These are phyloP conservation scores for Ophioceras dolichostomum DNA, from an alignment of 2,329 filamentous ascomycete species.

Conservation along the genomic window DNA sequence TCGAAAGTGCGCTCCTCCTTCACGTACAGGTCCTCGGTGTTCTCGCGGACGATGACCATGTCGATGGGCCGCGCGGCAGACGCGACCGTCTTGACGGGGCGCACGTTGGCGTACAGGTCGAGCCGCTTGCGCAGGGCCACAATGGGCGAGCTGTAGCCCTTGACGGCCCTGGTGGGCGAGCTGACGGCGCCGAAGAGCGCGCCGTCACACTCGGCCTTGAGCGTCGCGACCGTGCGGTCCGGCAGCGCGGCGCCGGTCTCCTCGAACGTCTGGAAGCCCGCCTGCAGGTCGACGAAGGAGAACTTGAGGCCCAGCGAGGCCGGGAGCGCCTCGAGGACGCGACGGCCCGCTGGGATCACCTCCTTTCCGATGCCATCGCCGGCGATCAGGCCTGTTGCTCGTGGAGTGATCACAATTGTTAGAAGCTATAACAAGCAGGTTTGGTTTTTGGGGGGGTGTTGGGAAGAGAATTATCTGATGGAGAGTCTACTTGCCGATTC, in stretches of 20 bases:
- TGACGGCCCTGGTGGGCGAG: slow-evolving; percentile 79
- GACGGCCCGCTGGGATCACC: slow-evolving; percentile 89
- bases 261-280: slow-evolving; percentile 90
- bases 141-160: slow-evolving; percentile 93
- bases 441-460: not conserved
- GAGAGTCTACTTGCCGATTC: slow-evolving; percentile 44
- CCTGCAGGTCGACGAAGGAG: slow-evolving; percentile 84
- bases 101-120: slow-evolving; percentile 93
- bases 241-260: slow-evolving; percentile 79
- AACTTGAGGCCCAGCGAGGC: slow-evolving; percentile 87
- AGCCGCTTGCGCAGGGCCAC: slow-evolving; percentile 93
- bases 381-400: slow-evolving; percentile 86
- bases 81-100: slow-evolving; percentile 76
- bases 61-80: slow-evolving; percentile 64
- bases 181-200: slow-evolving; percentile 93
- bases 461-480: not conserved
- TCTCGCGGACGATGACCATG: slow-evolving; percentile 96
- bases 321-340: slow-evolving; percentile 84
- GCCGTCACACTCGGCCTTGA: slow-evolving; percentile 86
- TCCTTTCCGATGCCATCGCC: slow-evolving; percentile 98
- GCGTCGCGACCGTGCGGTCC: slow-evolving; percentile 77
- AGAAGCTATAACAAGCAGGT: not conserved
- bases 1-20: slow-evolving; percentile 87
- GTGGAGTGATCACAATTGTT: not conserved
- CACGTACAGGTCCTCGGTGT: slow-evolving; percentile 97